Percentiles rank a stretch among this genome's conserved stretches.
These are phyloP conservation scores for Nemania sp. DNA, from an alignment of 2,329 filamentous ascomycete species.

Conservation along the genomic window DNA sequence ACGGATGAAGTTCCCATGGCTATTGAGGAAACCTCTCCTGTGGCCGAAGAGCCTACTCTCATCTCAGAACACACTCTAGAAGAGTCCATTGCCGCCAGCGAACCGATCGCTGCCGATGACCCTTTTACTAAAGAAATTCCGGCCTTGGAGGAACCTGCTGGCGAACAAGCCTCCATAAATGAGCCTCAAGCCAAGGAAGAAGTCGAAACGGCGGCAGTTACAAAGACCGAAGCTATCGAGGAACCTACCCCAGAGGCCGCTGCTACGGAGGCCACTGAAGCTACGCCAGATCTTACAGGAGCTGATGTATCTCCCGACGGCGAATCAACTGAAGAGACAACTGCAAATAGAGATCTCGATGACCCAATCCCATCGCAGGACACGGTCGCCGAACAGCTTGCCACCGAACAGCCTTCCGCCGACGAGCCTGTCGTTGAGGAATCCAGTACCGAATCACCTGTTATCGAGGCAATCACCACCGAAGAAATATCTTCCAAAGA, in stretches of 20 bases:
- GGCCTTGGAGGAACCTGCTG: not conserved
- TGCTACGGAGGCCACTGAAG: not conserved
- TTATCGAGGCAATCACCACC: not conserved
- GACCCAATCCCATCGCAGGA: conserved; percentile 19
- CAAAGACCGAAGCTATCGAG: not conserved
- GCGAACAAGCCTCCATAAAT: not conserved
- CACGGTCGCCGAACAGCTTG: conserved; percentile 13
- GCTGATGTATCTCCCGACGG: not conserved
- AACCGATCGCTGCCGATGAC: not conserved
- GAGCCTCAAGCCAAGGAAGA: not conserved
- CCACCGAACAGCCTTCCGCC: not conserved
- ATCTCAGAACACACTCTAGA: not conserved
- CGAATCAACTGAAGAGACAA: not conserved
- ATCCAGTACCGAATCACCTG: not conserved
- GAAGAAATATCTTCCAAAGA: not conserved
- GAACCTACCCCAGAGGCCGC: not conserved
- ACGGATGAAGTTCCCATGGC: not conserved
- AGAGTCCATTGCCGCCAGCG: not conserved
- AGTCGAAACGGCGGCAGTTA: not conserved
- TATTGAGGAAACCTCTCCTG: not conserved
- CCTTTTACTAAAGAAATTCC: not conserved
- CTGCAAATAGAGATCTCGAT: conserved; percentile 15
- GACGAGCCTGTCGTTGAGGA: not conserved
- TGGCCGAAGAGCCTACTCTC: not conserved
- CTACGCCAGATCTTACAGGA: not conserved